Percentiles rank a stretch among this genome's conserved stretches.
phyloP scores from a whole-genome alignment of 2,329 filamentous ascomycete genomes.

The Ascochyta lentis region DNA sequence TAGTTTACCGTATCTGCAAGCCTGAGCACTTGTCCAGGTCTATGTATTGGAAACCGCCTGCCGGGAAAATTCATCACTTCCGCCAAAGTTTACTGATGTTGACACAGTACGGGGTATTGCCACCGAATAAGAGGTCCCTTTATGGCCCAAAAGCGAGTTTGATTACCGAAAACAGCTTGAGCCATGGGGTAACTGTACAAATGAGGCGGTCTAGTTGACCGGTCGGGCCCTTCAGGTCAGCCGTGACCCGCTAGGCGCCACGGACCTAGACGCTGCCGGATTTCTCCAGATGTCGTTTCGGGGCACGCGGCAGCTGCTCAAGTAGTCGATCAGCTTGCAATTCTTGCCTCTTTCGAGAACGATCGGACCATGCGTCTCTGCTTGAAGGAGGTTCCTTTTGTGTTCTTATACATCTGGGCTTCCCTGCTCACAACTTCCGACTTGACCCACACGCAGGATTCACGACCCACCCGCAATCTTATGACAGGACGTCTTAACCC shows the following conservation, averaged over 20 bases:
- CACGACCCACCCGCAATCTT: conserved; percentile 8
- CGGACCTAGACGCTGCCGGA: neutral
- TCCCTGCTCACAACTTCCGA: conserved; percentile 2
- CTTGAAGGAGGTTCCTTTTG: neutral
- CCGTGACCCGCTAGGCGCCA: neutral
- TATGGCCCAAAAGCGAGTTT: neutral
- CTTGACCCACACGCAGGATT: conserved; percentile 1
- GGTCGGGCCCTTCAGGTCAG: neutral
- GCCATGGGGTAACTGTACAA: neutral
- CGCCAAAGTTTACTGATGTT: neutral
- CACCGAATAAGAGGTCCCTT: neutral
- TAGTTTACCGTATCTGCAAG: neutral
- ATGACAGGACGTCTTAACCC: neutral
- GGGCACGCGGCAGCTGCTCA: neutral
- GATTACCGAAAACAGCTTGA: neutral
- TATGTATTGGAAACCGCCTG: neutral
- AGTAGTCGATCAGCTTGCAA: neutral
- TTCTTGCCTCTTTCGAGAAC: neutral
- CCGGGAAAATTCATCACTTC: neutral
- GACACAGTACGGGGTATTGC: neutral
- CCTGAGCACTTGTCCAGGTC: neutral
- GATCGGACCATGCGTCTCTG: neutral
- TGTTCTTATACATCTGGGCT: neutral
- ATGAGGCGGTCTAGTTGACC: neutral
- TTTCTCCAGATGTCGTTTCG: neutral